Percentiles rank a stretch among this genome's conserved stretches.
phyloP scores from a whole-genome alignment of 371 early-diverging fungal genomes.

The Mucor piriformis region DNA sequence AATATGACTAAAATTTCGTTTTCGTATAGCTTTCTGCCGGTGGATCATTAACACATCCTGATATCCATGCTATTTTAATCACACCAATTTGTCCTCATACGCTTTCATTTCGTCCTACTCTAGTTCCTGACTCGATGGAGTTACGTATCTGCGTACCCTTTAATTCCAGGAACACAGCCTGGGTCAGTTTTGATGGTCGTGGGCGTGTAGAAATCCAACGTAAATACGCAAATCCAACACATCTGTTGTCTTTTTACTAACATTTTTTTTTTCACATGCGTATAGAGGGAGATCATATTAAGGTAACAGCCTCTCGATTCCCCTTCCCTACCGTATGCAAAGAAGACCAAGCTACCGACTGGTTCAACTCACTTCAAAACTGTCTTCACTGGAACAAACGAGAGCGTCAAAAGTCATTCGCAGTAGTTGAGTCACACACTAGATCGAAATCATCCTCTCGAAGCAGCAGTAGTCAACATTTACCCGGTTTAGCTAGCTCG shows the following conservation, averaged over 20 bases:
- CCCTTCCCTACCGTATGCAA: constrained; percentile 90
- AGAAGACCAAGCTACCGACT: constrained; percentile 76
- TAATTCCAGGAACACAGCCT: constrained; percentile 78
- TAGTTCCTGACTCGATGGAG: constrained; percentile 91
- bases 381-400: constrained; percentile 88
- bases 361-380: constrained; percentile 81
- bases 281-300: constrained; percentile 85
- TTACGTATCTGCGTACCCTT: constrained; percentile 79
- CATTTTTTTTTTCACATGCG: neutral
- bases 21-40: constrained; percentile 78
- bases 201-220: constrained; percentile 84
- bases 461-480: neutral
- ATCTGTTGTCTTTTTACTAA: neutral
- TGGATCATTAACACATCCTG: constrained; percentile 93
- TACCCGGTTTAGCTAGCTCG: neutral
- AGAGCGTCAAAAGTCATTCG: constrained; percentile 71
- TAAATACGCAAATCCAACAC: too few species aligned
- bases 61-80: constrained; percentile 87
- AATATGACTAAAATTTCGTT: neutral
- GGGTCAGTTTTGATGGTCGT: constrained; percentile 92
- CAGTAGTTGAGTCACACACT: constrained; percentile 44
- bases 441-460: neutral
- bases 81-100: constrained; percentile 98
- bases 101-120: constrained; percentile 92
- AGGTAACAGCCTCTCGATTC: constrained; percentile 81